These are phyloP conservation scores for Cystobasidium tubakii DNA, from an alignment of 768 basidiomycete genomes.

Conservation along the genomic window DNA sequence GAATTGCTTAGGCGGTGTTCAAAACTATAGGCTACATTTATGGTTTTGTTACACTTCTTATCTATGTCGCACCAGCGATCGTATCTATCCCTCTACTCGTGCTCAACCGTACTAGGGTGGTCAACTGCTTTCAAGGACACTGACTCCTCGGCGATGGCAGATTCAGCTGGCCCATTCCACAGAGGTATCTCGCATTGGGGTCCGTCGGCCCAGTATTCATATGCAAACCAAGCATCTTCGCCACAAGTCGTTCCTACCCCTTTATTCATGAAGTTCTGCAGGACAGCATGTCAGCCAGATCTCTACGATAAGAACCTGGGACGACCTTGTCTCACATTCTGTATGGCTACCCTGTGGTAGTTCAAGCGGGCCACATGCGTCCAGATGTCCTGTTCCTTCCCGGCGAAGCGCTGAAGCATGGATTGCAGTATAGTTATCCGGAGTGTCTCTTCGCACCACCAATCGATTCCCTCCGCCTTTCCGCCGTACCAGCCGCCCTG, in stretches of 20 bases:
- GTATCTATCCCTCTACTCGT: too few species aligned
- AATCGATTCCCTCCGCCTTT: constrained; percentile 36
- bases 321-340: constrained; percentile 26
- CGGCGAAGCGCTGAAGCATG: constrained; percentile 37
- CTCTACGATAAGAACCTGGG: background rate
- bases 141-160: background rate
- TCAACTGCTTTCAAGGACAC: background rate
- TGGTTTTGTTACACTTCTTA: too few species aligned
- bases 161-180: constrained; percentile 41
- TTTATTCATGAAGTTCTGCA: background rate
- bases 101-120: too few species aligned
- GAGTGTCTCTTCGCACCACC: constrained; percentile 42
- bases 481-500: constrained; percentile 46
- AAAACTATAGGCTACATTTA: too few species aligned
- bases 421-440: constrained; percentile 39
- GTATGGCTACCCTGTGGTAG: constrained; percentile 42
- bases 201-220: constrained; percentile 41
- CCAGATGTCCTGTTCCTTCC: constrained; percentile 45
- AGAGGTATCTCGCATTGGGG: constrained; percentile 39
- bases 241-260: too few species aligned
- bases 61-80: too few species aligned
- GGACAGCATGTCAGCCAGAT: background rate
- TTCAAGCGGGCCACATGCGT: constrained; percentile 41
- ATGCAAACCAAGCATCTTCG: constrained; percentile 41
- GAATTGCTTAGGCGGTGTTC: too few species aligned